These are phyloP conservation scores for Bothriochloa decipiens DNA, from an alignment of 176 grass and related monocot genomes.

Conservation along the genomic window DNA sequence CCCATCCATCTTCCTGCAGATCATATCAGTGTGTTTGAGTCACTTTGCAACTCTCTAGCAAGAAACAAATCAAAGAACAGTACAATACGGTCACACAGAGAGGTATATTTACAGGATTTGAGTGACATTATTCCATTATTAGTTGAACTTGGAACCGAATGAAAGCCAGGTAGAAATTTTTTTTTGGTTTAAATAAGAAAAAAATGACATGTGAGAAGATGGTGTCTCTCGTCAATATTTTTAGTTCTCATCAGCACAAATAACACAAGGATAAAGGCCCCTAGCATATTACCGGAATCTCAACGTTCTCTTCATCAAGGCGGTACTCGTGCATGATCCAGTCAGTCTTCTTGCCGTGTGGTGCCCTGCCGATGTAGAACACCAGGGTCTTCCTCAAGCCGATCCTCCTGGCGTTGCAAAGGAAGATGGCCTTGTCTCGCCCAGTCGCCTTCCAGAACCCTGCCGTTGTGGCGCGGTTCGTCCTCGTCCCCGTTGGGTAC, in stretches of 20 bases:
- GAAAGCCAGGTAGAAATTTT: too few species aligned
- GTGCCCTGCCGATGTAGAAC: slow-evolving; percentile 94
- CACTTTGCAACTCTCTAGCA: neutral
- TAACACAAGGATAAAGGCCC: neutral
- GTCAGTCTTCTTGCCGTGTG: slow-evolving; percentile 80
- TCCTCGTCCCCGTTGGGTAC: slow-evolving; percentile 90
- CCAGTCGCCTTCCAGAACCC: slow-evolving; percentile 99
- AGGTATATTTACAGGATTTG: too few species aligned
- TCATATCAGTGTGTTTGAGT: neutral
- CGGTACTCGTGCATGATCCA: slow-evolving; percentile 93
- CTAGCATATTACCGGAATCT: slow-evolving; percentile 57
- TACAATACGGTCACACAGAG: neutral
- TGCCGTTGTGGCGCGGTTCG: slow-evolving; percentile 76
- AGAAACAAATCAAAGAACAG: neutral
- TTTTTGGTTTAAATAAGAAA: too few species aligned
- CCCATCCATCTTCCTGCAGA: slow-evolving; percentile 97
- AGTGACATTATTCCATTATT: too few species aligned
- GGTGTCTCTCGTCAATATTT: too few species aligned
- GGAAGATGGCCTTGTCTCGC: slow-evolving; percentile 83
- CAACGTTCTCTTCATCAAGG: slow-evolving; percentile 63
- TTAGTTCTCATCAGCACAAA: too few species aligned
- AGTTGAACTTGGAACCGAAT: too few species aligned
- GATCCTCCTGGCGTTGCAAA: slow-evolving; percentile 61
- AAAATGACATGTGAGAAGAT: too few species aligned
- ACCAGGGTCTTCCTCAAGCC: slow-evolving; percentile 96